Evolutionary conservation across 768 basidiomycete genomes (phyloP), one percentile per base, ranked within the genome.

Genomic region (Rhodotorula graminis): DNA sequence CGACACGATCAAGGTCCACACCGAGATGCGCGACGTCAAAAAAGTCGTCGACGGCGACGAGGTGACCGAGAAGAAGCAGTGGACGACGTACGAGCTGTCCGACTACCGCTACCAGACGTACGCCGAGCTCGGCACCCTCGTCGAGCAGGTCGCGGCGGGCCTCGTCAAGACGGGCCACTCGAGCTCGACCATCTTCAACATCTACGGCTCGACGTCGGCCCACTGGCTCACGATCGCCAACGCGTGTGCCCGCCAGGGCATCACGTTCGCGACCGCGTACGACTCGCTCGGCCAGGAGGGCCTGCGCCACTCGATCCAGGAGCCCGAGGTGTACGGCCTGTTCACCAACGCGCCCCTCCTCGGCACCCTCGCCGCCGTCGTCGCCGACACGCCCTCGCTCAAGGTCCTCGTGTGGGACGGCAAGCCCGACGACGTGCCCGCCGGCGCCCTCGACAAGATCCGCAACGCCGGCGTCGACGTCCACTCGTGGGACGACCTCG

Each of bases 311-410:
- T 93, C 95, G 0, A 86, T 98, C 69, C 90, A 91, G 80, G 89
- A 91, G 79, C 92, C 94, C 9, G 84, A 88, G 58, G 93, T 91
- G 74, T 84, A 87, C 37, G 90, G 88, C 71, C 84, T 96, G 78
- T 96, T 92, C 83, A 94, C 93, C 76, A 95, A 99, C 78, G 89
- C 90, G 44, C 90, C 92, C 46, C 88, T 99, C 37, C 87, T 99
- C 61, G 85, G 87, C 18, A 91, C 88, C 37, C 83, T 98, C 46
- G 82, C 85, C 65, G 87, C 87, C 65, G 89, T 97, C 69, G 82
- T 93, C 58, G 79, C 83, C 40, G 84, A 90, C 44, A 89, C 90
- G 2, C 90, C 91, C 0, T 84, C 88, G 4, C 86, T 97, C 79
- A 88, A 88, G 67, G 81, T 87, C 73, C 85, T 99, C 76, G 83